A percentile compares a stretch with the other conserved stretches of the same genome.
phyloP scores from a whole-genome alignment of 1,284 basidiomycete genomes.

The Xerocomus nothofagi region DNA sequence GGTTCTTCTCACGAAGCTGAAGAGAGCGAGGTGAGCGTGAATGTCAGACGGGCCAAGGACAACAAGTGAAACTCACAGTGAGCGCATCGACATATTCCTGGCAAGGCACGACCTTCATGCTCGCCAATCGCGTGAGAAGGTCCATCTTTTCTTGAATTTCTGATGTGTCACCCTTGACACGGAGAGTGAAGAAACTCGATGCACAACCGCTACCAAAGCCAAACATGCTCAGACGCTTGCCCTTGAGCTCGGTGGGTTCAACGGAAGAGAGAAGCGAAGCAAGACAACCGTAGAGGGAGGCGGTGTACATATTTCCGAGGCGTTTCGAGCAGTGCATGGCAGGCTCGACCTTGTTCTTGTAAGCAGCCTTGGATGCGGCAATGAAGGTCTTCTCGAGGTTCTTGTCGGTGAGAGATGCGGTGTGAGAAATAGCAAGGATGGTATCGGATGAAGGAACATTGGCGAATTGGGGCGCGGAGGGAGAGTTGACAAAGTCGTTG shows the following conservation, averaged over 20 bases:
- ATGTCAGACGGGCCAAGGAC: no score
- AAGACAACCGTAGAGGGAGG: slow-evolving; percentile 93
- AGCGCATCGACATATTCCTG: slow-evolving; percentile 81
- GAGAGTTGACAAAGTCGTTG: slow-evolving; percentile 90
- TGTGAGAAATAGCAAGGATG: slow-evolving; percentile 66
- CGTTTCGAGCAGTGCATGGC: slow-evolving; percentile 82
- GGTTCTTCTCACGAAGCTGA: slow-evolving; percentile 93
- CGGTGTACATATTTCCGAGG: slow-evolving; percentile 99
- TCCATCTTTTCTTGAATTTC: slow-evolving; percentile 81
- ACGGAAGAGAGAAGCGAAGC: slow-evolving; percentile 78
- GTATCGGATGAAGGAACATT: slow-evolving; percentile 69
- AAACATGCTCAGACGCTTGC: slow-evolving; percentile 89
- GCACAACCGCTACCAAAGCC: slow-evolving; percentile 94
- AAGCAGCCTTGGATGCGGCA: slow-evolving; percentile 66
- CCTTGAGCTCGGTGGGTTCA: slow-evolving; percentile 63
- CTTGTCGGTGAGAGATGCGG: slow-evolving; percentile 88
- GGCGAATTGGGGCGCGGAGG: slow-evolving; percentile 73
- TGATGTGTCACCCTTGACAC: slow-evolving; percentile 82
- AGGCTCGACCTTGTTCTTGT: slow-evolving; percentile 72
- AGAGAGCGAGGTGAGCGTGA: slow-evolving; percentile 5
- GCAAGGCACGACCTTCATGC: slow-evolving; percentile 91
- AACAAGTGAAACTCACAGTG: slow-evolving; percentile 49
- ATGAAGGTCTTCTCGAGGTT: slow-evolving; percentile 94
- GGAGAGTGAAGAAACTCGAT: slow-evolving; percentile 86
- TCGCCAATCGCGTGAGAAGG: slow-evolving; percentile 73